Percentiles rank a stretch among this genome's conserved stretches.
Evolutionary conservation across 306 rosid genomes (phyloP).

Genomic region (Dicorynia guianensis): DNA sequence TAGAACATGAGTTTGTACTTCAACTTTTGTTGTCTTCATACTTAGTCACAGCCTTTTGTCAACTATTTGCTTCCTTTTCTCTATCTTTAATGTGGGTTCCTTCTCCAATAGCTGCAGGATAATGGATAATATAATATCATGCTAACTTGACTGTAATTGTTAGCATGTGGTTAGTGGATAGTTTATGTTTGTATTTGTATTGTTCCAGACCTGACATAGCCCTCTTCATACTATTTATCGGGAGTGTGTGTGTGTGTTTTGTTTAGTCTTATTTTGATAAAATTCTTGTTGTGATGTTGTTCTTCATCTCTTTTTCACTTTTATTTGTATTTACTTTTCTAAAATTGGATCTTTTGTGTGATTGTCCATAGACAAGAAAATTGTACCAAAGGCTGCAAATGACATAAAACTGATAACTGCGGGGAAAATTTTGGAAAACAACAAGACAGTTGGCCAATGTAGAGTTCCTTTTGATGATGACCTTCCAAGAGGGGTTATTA

Average conservation of each 20-base stretch:
- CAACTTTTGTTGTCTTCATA: neutral
- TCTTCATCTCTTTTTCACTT: neutral
- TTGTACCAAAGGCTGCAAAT: constrained; percentile 80
- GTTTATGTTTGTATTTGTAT: constrained; percentile 8
- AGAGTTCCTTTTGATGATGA: constrained; percentile 84
- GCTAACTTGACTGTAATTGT: too few species aligned
- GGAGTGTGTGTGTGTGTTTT: neutral
- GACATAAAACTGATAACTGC: constrained; percentile 85
- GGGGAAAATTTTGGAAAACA: constrained; percentile 92
- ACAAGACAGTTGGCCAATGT: constrained; percentile 90
- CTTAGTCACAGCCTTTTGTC: neutral
- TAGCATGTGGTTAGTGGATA: neutral
- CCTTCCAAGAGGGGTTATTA: constrained; percentile 76
- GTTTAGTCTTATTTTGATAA: neutral
- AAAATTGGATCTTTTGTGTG: constrained; percentile 33
- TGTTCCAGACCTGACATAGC: neutral
- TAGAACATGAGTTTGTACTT: neutral
- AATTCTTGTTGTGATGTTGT: constrained; percentile 16
- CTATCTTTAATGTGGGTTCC: too few species aligned
- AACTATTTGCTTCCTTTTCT: neutral
- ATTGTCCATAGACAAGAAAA: constrained; percentile 66
- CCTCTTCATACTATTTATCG: neutral
- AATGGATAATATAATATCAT: too few species aligned
- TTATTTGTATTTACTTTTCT: neutral
- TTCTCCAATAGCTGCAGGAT: too few species aligned